Evolutionary conservation across 2,329 filamentous ascomycete genomes (phyloP).

Genomic region (Aureobasidium sp.): DNA sequence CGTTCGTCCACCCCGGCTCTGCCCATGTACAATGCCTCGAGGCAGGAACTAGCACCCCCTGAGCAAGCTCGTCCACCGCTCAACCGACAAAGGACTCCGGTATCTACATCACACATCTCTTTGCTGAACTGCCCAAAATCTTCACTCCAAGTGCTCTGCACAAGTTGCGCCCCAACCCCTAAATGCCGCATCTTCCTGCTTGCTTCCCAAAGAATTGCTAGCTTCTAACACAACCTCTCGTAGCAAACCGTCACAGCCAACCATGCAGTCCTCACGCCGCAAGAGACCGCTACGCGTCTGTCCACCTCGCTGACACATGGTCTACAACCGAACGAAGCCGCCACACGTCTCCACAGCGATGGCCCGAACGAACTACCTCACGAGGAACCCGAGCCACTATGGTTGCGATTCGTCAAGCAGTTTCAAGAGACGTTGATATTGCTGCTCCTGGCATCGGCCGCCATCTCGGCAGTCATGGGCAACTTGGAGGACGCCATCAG

Average conservation of each 20-base stretch:
- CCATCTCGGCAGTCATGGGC: slow-evolving; percentile 80
- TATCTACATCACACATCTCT: neutral
- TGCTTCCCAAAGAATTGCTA: neutral
- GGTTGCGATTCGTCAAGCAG: slow-evolving; percentile 91
- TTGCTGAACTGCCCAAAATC: neutral
- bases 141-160: neutral
- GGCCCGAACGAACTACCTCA: slow-evolving; percentile 93
- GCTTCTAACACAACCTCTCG: neutral
- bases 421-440: slow-evolving; percentile 95
- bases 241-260: slow-evolving; percentile 40
- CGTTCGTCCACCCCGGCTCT: slow-evolving; percentile 52
- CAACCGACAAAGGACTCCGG: neutral
- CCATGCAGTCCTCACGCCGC: slow-evolving; percentile 62
- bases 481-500: slow-evolving; percentile 94
- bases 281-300: slow-evolving; percentile 70
- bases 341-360: slow-evolving; percentile 69
- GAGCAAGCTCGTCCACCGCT: neutral
- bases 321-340: slow-evolving; percentile 72
- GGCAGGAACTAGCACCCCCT: slow-evolving; percentile 6
- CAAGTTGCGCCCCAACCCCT: neutral
- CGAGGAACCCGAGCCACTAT: slow-evolving; percentile 87
- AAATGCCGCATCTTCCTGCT: neutral
- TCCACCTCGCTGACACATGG: slow-evolving; percentile 79
- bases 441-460: slow-evolving; percentile 81
- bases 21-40: slow-evolving; percentile 47